Conservation (phyloP, 805 yeast genomes). For the Teunomyces stri region DNA sequence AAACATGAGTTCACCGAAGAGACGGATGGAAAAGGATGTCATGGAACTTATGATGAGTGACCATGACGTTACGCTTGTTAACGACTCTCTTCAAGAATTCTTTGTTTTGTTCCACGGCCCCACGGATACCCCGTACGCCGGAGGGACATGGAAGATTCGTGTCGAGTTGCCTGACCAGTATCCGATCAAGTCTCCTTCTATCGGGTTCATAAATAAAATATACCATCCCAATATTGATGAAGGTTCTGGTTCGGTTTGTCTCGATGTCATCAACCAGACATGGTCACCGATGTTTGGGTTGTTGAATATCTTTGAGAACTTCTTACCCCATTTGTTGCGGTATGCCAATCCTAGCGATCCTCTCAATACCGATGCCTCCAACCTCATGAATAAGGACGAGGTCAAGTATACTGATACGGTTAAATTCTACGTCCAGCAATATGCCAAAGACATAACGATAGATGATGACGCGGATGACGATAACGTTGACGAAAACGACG, state of each 20-base stretch:
- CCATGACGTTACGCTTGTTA: constrained; percentile 78
- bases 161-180: constrained; percentile 94
- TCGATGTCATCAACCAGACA: constrained; percentile 94
- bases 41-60: constrained; percentile 96
- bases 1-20: constrained; percentile 49
- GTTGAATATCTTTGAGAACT: constrained; percentile 85
- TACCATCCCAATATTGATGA: constrained; percentile 96
- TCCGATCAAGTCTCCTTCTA: constrained; percentile 94
- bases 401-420: constrained; percentile 66
- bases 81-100: constrained; percentile 80
- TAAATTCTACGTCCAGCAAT: constrained; percentile 66
- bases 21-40: constrained; percentile 91
- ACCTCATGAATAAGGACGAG: constrained; percentile 68
- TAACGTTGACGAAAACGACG: constrained; percentile 33
- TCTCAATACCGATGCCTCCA: constrained; percentile 84
- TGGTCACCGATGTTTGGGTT: constrained; percentile 98
- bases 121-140: constrained; percentile 73
- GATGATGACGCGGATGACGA: constrained; percentile 43
- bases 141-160: constrained; percentile 86
- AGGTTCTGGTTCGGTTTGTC: constrained; percentile 84
- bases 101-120: constrained; percentile 87
- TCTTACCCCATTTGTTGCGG: constrained; percentile 84
- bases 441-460: constrained; percentile 38
- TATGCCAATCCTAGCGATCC: constrained; percentile 97
- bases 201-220: constrained; percentile 87